Evolutionary conservation across 192 early-diverging fungal species (phyloP).

Genomic region (Backusella liffmaniae): DNA sequence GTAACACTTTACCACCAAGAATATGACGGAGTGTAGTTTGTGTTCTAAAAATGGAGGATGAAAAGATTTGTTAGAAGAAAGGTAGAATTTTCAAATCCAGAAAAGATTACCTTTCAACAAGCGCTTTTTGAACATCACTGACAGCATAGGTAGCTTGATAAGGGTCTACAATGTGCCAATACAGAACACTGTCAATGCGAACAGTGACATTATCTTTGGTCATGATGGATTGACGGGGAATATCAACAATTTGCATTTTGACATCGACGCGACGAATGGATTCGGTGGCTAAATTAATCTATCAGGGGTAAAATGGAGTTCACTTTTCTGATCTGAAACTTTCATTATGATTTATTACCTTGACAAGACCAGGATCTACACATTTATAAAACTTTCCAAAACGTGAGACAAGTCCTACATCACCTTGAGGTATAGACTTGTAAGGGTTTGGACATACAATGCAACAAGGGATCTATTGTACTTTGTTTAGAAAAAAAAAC

Average conservation of each 20-base stretch:
- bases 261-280: constrained; percentile 44
- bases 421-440: constrained; percentile 66
- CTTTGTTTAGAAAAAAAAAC: neutral
- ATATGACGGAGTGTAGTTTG: constrained; percentile 89
- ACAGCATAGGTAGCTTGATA: constrained; percentile 82
- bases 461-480: constrained; percentile 39
- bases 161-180: constrained; percentile 81
- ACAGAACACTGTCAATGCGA: constrained; percentile 82
- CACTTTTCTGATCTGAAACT: neutral
- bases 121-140: constrained; percentile 72
- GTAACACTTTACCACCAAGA: constrained; percentile 77
- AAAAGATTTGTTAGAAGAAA: neutral
- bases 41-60: constrained; percentile 42
- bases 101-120: constrained; percentile 67
- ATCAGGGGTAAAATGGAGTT: neutral
- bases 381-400: constrained; percentile 63
- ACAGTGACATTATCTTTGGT: constrained; percentile 92
- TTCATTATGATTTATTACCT: constrained; percentile 25
- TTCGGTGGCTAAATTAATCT: constrained; percentile 53
- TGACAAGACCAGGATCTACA: constrained; percentile 56
- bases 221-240: constrained; percentile 74
- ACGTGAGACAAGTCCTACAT: constrained; percentile 64
- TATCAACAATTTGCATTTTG: constrained; percentile 55
- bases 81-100: neutral
- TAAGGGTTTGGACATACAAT: constrained; percentile 64